Conservation (phyloP, 2,329 filamentous ascomycete genomes). For the Penicillium sp. region DNA sequence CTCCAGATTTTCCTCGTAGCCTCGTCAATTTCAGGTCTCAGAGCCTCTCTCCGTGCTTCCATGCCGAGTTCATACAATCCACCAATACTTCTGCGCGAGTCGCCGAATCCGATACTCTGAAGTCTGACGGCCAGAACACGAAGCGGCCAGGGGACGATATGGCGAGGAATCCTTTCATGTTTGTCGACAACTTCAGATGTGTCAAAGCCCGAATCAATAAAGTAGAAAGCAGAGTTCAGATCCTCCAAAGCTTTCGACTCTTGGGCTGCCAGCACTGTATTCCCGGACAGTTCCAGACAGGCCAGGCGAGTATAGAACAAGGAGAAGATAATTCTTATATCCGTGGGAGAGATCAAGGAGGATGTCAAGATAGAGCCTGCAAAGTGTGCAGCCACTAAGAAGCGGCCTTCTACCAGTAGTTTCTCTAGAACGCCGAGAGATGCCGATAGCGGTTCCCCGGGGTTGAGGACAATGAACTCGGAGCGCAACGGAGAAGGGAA, state of each 20-base stretch:
- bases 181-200: conserved; percentile 42
- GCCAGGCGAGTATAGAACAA: conserved; percentile 76
- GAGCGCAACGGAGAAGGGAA: conserved; percentile 63
- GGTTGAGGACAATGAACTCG: conserved; percentile 58
- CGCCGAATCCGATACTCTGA: conserved; percentile 79
- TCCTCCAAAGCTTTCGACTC: conserved; percentile 61
- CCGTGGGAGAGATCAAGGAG: conserved; percentile 40
- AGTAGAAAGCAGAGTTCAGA: conserved; percentile 53
- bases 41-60: conserved; percentile 63
- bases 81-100: conserved; percentile 78
- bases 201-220: conserved; percentile 30
- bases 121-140: conserved; percentile 76
- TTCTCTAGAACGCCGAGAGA: conserved; percentile 50
- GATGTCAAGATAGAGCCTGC: conserved; percentile 42
- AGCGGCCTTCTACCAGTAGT: conserved; percentile 68
- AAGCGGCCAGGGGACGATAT: conserved; percentile 81
- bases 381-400: conserved; percentile 65
- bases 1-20: conserved; percentile 64
- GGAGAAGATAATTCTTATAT: conserved; percentile 64
- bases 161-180: conserved; percentile 59
- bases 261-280: conserved; percentile 61
- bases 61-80: conserved; percentile 82
- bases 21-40: conserved; percentile 48
- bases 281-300: conserved; percentile 73
- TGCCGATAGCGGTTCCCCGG: conserved; percentile 51